Percentiles rank a stretch among this genome's conserved stretches.
phyloP scores from a whole-genome alignment of 805 yeast species.

The Pachysolen tannophilus region DNA sequence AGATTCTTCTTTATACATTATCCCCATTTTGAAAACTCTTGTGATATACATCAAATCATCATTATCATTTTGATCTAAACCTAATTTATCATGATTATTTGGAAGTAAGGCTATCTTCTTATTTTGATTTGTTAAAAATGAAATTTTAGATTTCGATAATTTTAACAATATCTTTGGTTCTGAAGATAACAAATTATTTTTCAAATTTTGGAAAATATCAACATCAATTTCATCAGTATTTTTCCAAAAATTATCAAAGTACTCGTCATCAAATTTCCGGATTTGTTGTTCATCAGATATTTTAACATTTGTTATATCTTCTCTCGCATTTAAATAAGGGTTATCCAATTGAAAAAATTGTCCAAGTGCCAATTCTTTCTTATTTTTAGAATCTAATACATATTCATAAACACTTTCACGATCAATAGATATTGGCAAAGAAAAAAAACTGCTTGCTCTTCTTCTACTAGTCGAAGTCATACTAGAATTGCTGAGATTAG shows the following conservation, averaged over 20 bases:
- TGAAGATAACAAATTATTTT: background rate
- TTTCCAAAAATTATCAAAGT: no score
- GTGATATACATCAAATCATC: conserved; percentile 12
- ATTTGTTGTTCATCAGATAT: conserved; percentile 1
- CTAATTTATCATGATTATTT: background rate
- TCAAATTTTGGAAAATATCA: background rate
- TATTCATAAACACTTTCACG: conserved; percentile 5
- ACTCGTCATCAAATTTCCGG: conserved; percentile 6
- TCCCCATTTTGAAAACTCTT: conserved; percentile 32
- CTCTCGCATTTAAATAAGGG: conserved; percentile 1
- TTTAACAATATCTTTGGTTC: conserved; percentile 1
- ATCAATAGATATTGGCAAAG: background rate
- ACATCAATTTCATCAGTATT: conserved; percentile 7
- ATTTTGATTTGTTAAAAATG: background rate
- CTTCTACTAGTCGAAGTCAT: conserved; percentile 1
- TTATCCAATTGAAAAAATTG: conserved; percentile 5
- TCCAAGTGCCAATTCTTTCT: conserved; percentile 2
- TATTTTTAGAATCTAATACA: conserved; percentile 3
- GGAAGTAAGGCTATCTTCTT: background rate
- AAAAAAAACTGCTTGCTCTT: conserved; percentile 7
- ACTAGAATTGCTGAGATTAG: conserved; percentile 5
- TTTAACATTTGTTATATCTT: background rate
- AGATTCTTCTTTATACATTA: conserved; percentile 31
- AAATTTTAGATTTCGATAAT: background rate
- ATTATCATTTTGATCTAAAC: no score